phyloP scores from a whole-genome alignment of 352 stramenopile species.

The Phytophthora quininea region DNA sequence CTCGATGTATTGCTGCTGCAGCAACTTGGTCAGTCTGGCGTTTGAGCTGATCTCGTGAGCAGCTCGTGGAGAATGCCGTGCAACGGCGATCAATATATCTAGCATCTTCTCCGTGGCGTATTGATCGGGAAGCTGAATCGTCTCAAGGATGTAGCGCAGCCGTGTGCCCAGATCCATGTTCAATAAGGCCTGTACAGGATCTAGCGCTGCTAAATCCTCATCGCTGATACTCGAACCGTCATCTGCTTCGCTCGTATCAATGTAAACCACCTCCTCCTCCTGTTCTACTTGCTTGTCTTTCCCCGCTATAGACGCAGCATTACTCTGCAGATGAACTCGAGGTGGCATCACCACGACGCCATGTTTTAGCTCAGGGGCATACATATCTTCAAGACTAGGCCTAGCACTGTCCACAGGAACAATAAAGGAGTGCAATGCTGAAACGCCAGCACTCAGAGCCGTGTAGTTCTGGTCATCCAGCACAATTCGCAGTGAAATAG shows the following conservation, averaged over 20 bases:
- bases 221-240: constrained; percentile 52
- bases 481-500: constrained; percentile 55
- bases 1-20: constrained; percentile 60
- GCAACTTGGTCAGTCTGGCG: constrained; percentile 40
- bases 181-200: constrained; percentile 66
- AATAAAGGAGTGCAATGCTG: constrained; percentile 61
- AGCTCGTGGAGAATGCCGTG: constrained; percentile 53
- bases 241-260: constrained; percentile 46
- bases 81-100: constrained; percentile 56
- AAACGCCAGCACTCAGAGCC: constrained; percentile 47
- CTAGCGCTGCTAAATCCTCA: constrained; percentile 53
- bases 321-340: constrained; percentile 49
- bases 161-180: constrained; percentile 62
- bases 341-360: constrained; percentile 38
- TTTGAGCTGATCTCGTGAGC: constrained; percentile 57
- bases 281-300: constrained; percentile 2
- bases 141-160: constrained; percentile 57
- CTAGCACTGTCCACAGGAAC: constrained; percentile 34
- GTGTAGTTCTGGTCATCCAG: constrained; percentile 77
- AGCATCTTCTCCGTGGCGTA: constrained; percentile 55
- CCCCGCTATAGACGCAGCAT: neutral
- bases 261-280: constrained; percentile 53
- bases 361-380: constrained; percentile 31
- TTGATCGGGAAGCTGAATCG: constrained; percentile 50
- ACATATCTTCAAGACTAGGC: constrained; percentile 1